Evolutionary conservation across 768 basidiomycete genomes (phyloP).

Genomic region (Phylloporus arenicola): DNA sequence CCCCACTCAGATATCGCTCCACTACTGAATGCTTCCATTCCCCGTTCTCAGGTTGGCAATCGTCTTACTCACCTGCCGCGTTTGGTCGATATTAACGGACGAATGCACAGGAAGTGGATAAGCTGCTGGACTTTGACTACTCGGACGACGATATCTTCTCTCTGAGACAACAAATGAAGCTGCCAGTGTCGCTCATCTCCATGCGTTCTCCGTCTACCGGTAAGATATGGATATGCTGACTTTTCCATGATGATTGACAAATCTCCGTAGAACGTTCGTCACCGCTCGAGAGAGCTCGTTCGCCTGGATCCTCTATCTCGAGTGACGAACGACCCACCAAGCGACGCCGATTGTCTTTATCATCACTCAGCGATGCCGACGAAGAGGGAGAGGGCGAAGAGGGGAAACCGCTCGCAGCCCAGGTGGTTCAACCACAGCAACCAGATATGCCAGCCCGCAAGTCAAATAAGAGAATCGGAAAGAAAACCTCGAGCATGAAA

Average conservation of each 20-base stretch:
- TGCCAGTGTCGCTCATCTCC: constrained; percentile 46
- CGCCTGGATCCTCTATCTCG: constrained; percentile 39
- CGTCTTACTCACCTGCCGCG: constrained; percentile 5
- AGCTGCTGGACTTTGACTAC: constrained; percentile 77
- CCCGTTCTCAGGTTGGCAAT: constrained; percentile 20
- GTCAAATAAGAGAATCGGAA: constrained; percentile 30
- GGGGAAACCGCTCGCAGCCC: constrained; percentile 50
- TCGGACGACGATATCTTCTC: constrained; percentile 64
- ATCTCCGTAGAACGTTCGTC: constrained; percentile 22
- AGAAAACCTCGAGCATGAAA: no score
- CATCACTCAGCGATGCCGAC: constrained; percentile 43
- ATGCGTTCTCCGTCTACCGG: constrained; percentile 52
- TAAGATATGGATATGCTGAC: constrained; percentile 23
- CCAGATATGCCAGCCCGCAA: constrained; percentile 30
- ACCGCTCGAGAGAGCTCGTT: constrained; percentile 13
- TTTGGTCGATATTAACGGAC: constrained; percentile 14
- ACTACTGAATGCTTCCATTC: constrained; percentile 12
- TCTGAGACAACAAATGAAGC: constrained; percentile 64
- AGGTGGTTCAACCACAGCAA: constrained; percentile 31
- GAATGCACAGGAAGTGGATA: constrained; percentile 57
- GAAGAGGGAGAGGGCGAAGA: constrained; percentile 44
- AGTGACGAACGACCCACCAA: constrained; percentile 45
- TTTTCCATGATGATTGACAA: constrained; percentile 1
- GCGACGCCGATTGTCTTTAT: constrained; percentile 52
- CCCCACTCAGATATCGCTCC: neutral